Base-by-base conservation (phyloP, 2,329 filamentous ascomycete species). In the Dothistroma pini region DNA sequence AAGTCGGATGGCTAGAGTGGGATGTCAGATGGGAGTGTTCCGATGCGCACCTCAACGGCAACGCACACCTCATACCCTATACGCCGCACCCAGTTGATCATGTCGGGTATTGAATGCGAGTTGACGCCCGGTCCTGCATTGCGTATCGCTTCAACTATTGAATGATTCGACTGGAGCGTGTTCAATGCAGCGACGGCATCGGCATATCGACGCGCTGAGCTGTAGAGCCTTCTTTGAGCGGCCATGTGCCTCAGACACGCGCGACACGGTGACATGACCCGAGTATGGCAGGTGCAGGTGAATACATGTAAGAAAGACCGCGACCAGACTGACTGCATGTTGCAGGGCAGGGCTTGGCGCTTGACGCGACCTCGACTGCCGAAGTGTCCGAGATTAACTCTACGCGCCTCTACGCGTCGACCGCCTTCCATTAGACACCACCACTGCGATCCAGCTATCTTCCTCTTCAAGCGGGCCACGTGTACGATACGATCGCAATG, bases 151-250 rank as follows among this genome's bases (percentile, higher is more conserved):
- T 96, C 87, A 19, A 97, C 84, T 61, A 90, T 80, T 44, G 88
- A 83, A 69, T 87, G 88, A 75, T 96, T 96, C 58, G 89, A 89
- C 70, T 93, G 89, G 57, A 96, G 82, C 54, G 85, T 85, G 68
- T 91, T 88, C 67, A 96, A 85, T 59, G 88, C 86, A 57, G 82
- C 75, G 44, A 96, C 86, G 41, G 92, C 92, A 68, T 86, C 85
- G 57, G 66, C 67, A 64, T 74, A 74, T 65, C 71, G 68, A 44
- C 70, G 69, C 12, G 58, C 38, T 10, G 55, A 58, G 52, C 64
- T 61, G 52, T 62, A 66, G 1, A 29, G 51, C 54, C 65, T 66
- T 53, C 51, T 34, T 12, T 50, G 57, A 6, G 14, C 31, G 4
- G 54, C 29, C 8, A 56, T 32, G 10, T 56, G 60, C 31, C 62